Base-by-base conservation (phyloP, 305 asterid species). In the Plantago coronopus region DNA sequence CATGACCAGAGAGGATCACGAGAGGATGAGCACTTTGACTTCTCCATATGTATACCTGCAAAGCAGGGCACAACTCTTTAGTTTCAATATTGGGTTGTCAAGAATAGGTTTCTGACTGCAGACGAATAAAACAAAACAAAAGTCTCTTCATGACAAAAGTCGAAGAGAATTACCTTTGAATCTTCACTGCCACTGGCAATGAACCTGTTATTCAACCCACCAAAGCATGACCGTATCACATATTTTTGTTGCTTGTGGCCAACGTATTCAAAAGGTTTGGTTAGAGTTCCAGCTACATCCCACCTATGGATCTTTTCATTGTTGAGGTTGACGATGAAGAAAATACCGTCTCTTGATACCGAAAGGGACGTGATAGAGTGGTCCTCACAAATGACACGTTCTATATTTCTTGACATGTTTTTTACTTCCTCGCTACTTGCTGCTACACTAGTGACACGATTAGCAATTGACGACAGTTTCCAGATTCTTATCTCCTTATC, bases 121-220 rank as follows among this genome's bases (percentile, higher is more conserved):
- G 31, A 53, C 27, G 17, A 51, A 22, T 29, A 51, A 6, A 21
- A 21, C 18, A 51, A 31, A 53, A 8, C 15, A 25, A 18, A 27
- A 0, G 38, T 31, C 34, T 21, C 20, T 23, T 11, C 27, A 53
- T 18, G 27, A 16, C 14, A 53, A 25, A 53, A 25, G 58, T 53
- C 6, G 58, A 53, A 37, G 17, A 53, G 34, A n/a, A n/a, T 25
- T 80, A 91, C 98, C 95, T 84, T 77, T 60, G 89, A 82, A 78
- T 91, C 94, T 77, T 88, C 98, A 67, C 98, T 91, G 22, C 98
- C 96, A 71, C 95, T 91, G 64, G 96, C 95, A 47, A 91, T 83
- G 63, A 88, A 83, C 77, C 73, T 71, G 73, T 84, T 68, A 59
- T 83, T 79, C 70, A 81, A 73, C 46, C 96, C 98, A 46, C 98